Percentiles rank a stretch among this genome's conserved stretches.
Conservation (phyloP, 2,329 filamentous ascomycete species). For the Pseudogymnoascus sp. region DNA sequence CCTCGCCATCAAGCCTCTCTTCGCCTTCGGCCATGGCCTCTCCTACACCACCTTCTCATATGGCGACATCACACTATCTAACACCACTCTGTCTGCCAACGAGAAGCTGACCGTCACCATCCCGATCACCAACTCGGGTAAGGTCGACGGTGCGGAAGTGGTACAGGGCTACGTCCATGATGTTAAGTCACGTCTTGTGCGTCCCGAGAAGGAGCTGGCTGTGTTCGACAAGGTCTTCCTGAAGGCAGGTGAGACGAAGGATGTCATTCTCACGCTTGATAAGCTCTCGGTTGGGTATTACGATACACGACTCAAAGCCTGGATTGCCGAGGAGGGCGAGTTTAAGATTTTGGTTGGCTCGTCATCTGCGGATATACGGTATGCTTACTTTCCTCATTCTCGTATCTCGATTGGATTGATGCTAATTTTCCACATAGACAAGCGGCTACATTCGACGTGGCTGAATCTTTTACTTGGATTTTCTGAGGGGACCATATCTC, state of each 20-base stretch:
- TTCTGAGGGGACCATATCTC: slow-evolving; percentile 34
- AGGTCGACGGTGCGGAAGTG: slow-evolving; percentile 50
- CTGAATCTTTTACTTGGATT: slow-evolving; percentile 59
- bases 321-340: slow-evolving; percentile 58
- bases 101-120: slow-evolving; percentile 32
- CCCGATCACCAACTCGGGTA: slow-evolving; percentile 53
- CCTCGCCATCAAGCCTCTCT: slow-evolving; percentile 50
- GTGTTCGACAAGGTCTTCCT: slow-evolving; percentile 61
- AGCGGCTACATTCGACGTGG: slow-evolving; percentile 47
- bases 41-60: slow-evolving; percentile 66
- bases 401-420: slow-evolving; percentile 8
- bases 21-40: slow-evolving; percentile 67
- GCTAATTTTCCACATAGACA: slow-evolving; percentile 32
- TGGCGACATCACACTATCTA: slow-evolving; percentile 46
- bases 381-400: slow-evolving; percentile 23
- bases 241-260: slow-evolving; percentile 42
- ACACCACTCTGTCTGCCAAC: slow-evolving; percentile 33
- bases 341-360: slow-evolving; percentile 57
- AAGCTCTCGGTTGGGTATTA: slow-evolving; percentile 52
- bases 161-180: slow-evolving; percentile 64
- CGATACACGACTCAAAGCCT: slow-evolving; percentile 49
- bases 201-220: slow-evolving; percentile 64
- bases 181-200: slow-evolving; percentile 51
- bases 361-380: slow-evolving; percentile 57
- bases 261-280: slow-evolving; percentile 35